These are phyloP conservation scores for Chimonanthus salicifolius DNA, from an alignment of 164 flowering plant species.

Conservation along the genomic window DNA sequence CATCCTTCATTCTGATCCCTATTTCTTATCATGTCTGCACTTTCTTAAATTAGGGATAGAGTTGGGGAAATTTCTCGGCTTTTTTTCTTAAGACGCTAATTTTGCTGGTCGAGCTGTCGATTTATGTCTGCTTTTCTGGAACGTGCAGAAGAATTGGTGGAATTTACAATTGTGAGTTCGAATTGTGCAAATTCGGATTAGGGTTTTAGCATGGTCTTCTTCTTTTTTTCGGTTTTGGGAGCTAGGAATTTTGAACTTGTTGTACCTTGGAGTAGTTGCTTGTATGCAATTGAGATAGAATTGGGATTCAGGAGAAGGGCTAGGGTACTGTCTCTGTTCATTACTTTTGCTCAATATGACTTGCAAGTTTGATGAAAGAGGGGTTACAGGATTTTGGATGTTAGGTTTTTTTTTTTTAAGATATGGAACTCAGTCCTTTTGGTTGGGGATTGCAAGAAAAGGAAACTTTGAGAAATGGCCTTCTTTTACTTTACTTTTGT, in stretches of 20 bases:
- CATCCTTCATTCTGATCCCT: too few species aligned
- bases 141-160: neutral
- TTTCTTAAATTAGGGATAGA: conserved; percentile 8
- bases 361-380: neutral
- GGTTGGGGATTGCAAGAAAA: neutral
- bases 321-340: neutral
- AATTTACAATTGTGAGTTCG: conserved; percentile 9
- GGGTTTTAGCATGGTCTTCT: neutral
- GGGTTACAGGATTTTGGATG: neutral
- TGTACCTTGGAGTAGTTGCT: neutral
- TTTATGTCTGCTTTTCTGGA: conserved; percentile 2
- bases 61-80: neutral
- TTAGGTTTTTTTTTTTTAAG: neutral
- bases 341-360: neutral
- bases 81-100: too few species aligned
- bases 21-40: neutral
- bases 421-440: too few species aligned
- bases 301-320: neutral
- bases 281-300: neutral
- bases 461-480: neutral
- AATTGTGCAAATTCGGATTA: neutral
- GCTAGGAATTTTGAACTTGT: neutral
- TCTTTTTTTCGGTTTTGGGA: neutral
- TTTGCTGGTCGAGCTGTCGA: neutral
- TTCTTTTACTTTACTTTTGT: neutral